Evolutionary conservation across 768 basidiomycete genomes (phyloP), one percentile per base, ranked within the genome.

Genomic region (Nidularia pulvinata): DNA sequence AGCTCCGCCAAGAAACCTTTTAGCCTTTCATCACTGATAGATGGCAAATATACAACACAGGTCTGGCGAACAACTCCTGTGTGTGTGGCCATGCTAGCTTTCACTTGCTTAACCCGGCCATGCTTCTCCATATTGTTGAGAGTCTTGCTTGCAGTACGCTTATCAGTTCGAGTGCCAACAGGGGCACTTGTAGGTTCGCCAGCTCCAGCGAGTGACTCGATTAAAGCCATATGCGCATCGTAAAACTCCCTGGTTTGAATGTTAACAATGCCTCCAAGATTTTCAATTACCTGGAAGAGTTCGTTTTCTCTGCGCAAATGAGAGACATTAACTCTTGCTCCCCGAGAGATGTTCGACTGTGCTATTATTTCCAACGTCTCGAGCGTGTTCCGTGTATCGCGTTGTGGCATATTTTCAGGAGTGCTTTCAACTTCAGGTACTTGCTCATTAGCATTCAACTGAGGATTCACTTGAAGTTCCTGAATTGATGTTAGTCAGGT

Each of bases 261-360:
- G 59, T 87, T 86, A 45, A 80, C 70, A 42, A 93, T 81, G 1
- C 92, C 93, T 6, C 87, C 87, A 49, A 80, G 69, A 22, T 73
- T 77, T 52, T 84, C 78, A n/a, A 93, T 68, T 19, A 90, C 78
- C 33, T 81, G 83, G 51, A 85, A 63, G 47, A 94, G 66, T 66
- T 95, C 93, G 55, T 89, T 91, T 71, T 94, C 91, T 19, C 93
- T 83, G 3, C 90, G 83, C 42, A 91, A 72, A 53, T 87, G 79
- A 13, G 92, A 90, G 25, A 94, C 82, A 58, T 93, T 95, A 47
- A 83, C 74, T 56, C 78, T 81, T 32, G 70, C 55, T 22, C 59
- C 56, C 25, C 56, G 25, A 30, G 43, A 36, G 25, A 45, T 53
- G 33, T 50, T 50, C 46, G 48, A 35, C 14, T 6, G 19, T 19